Evolutionary conservation across 345 rosid genomes (phyloP).

Genomic region (Dipteronia sinensis): DNA sequence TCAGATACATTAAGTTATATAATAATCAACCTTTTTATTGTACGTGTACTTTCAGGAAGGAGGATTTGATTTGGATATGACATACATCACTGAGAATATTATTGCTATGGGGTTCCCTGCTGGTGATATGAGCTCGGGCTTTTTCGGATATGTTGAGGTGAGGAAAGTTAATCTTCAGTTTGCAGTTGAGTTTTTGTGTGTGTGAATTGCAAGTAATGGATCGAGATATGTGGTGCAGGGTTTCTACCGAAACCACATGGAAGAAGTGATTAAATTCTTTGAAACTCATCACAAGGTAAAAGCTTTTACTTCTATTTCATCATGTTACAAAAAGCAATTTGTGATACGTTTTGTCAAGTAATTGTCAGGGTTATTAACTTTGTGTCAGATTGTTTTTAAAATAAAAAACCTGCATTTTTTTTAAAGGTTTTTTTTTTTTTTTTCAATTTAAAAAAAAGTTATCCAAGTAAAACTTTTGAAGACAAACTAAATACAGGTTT

Average conservation of each 20-base stretch:
- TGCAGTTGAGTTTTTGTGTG: background rate
- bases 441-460: too few species aligned
- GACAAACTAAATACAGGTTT: background rate
- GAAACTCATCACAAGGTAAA: constrained; percentile 87
- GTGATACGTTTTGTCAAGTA: background rate
- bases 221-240: constrained; percentile 59
- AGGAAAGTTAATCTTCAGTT: constrained; percentile 24
- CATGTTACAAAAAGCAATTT: background rate
- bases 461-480: background rate
- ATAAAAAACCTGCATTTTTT: too few species aligned
- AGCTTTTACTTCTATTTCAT: background rate
- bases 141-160: constrained; percentile 87
- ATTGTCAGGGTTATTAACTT: too few species aligned
- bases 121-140: constrained; percentile 91
- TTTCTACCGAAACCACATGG: constrained; percentile 88
- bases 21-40: background rate
- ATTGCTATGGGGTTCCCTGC: constrained; percentile 99
- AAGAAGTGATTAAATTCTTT: constrained; percentile 88
- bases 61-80: constrained; percentile 86
- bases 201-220: background rate
- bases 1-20: background rate
- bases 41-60: constrained; percentile 58
- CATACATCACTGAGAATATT: constrained; percentile 81
- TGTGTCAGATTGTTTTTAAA: too few species aligned
- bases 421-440: too few species aligned